Base-by-base conservation (phyloP, 495 filamentous ascomycete genomes). In the Clohesyomyces aquaticus region DNA sequence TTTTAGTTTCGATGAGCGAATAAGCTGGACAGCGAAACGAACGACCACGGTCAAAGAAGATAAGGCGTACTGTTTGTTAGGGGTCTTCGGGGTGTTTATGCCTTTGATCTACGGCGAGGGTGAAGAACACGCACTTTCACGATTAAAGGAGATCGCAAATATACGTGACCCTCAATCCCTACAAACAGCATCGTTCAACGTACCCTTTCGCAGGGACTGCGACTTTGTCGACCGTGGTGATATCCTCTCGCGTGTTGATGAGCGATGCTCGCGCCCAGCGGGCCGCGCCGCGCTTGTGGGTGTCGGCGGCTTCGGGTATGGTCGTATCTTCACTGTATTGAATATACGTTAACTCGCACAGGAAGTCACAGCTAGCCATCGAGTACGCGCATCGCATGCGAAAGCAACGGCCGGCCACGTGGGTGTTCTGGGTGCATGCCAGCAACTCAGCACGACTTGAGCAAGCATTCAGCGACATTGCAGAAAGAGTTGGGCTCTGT, bases 351-450 rank as follows among this genome's bases (percentile, higher is more conserved):
- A 56, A 61, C 28, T 47, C 19, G 35, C 21, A 46, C 41, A 83
- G 79, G 18, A 85, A 84, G 73, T 79, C 81, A 1, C 79, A 83
- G 58, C 77, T 83, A 48, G 81, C 82, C 1, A 78, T 85, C 42
- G 77, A 80, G 58, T 81, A 78, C 58, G 72, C 72, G 8, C 80
- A 80, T 70, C 70, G 72, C 35, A 63, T 76, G n/a, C 60, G 68
- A 63, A 65, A 73, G 26, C 38, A 52, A 3, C 45, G 66, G 25
- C 61, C 58, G 22, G 49, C 55, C 10, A 70, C 63, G 2, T 72
- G 53, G 57, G 65, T 73, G 14, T 72, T 72, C 55, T 71, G 65
- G 71, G 62, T 75, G 14, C 65, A 73, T 51, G 73, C 68, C 0
- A 65, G 70, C 55, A 73, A 60, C 27, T 55, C 54, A 25, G 67